These are phyloP conservation scores for Sideroxylon spinosum DNA, from an alignment of 179 eudicot genomes.

Conservation along the genomic window DNA sequence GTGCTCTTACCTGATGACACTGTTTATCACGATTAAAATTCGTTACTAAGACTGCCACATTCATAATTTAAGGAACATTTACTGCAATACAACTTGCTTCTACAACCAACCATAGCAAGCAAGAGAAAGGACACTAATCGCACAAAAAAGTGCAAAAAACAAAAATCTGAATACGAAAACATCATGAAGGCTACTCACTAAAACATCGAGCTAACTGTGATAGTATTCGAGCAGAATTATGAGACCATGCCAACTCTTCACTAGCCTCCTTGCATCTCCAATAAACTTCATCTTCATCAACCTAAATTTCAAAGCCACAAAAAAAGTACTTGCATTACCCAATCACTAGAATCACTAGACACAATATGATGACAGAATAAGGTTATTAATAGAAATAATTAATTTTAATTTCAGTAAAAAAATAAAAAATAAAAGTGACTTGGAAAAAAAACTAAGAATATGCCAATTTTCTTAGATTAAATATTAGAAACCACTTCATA, in stretches of 20 bases:
- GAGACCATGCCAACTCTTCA: slow-evolving; percentile 41
- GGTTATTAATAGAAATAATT: not conserved
- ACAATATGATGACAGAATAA: not conserved
- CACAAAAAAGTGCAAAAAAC: not conserved
- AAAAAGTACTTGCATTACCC: not conserved
- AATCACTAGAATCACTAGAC: too few species aligned
- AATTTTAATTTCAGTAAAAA: not conserved
- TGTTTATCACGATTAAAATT: not conserved
- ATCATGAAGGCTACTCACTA: slow-evolving; percentile 45
- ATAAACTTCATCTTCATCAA: slow-evolving; percentile 59
- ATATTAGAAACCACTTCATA: not conserved
- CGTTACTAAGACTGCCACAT: not conserved
- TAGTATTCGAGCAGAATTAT: slow-evolving; percentile 42
- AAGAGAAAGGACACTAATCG: not conserved
- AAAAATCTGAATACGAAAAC: not conserved
- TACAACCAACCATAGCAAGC: not conserved
- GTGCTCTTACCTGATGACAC: not conserved
- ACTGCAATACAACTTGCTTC: not conserved
- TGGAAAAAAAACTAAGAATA: not conserved
- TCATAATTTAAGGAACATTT: not conserved
- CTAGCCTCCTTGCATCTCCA: slow-evolving; percentile 42
- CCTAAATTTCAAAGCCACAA: slow-evolving; percentile 34
- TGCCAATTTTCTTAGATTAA: not conserved
- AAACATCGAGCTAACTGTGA: slow-evolving; percentile 57
- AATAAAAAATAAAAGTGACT: not conserved